Evolutionary conservation across 805 yeast species (phyloP).

Genomic region (Wickerhamiella bombiphila): DNA sequence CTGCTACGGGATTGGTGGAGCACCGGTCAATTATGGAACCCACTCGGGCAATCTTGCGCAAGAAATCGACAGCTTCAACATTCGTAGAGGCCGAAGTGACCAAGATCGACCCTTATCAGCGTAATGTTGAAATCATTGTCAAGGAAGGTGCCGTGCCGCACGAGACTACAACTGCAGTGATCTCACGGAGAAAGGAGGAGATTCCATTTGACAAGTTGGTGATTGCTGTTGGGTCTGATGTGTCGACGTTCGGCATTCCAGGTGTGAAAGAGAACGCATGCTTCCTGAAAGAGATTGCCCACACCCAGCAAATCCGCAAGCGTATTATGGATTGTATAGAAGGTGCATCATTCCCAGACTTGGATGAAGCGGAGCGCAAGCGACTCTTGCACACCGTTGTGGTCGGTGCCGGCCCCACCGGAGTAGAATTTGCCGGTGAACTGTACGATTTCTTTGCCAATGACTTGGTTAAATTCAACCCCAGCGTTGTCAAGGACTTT

Average conservation of each 20-base stretch:
- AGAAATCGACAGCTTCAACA: conserved; percentile 55
- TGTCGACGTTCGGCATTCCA: conserved; percentile 87
- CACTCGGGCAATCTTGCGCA: conserved; percentile 71
- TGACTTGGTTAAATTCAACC: conserved; percentile 80
- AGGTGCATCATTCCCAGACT: conserved; percentile 63
- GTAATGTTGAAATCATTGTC: conserved; percentile 42
- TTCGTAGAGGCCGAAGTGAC: conserved; percentile 88
- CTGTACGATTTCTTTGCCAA: conserved; percentile 86
- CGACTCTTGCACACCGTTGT: conserved; percentile 78
- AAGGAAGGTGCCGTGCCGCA: conserved; percentile 17
- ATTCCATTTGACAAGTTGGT: conserved; percentile 71
- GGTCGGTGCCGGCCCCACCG: conserved; percentile 98
- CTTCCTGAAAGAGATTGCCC: conserved; percentile 79
- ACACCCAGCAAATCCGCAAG: conserved; percentile 70
- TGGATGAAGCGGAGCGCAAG: conserved; percentile 60
- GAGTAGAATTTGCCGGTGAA: conserved; percentile 96
- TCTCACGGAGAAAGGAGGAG: conserved; percentile 31
- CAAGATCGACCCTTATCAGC: conserved; percentile 58
- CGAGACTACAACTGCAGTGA: conserved; percentile 21
- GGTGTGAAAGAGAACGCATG: conserved; percentile 80
- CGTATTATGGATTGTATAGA: conserved; percentile 78
- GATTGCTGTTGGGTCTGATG: conserved; percentile 89
- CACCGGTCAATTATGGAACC: conserved; percentile 87
- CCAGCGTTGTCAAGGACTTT: conserved; percentile 68
- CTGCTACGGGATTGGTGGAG: conserved; percentile 82